These are phyloP conservation scores for Umbelopsis sp. DNA, from an alignment of 192 early-diverging fungal species.

Conservation along the genomic window DNA sequence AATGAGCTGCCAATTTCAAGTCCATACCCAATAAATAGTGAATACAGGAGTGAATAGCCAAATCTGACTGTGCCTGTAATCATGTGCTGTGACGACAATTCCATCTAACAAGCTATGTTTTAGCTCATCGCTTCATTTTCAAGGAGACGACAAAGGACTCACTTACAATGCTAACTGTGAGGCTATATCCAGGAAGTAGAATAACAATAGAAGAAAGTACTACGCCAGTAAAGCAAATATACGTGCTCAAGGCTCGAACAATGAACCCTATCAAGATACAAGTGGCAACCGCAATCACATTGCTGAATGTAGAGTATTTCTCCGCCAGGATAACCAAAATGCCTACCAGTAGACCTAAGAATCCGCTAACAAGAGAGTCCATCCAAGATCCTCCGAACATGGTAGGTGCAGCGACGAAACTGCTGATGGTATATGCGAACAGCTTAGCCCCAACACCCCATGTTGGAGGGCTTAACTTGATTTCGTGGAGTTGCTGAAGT, in stretches of 20 bases:
- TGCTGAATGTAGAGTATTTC: conserved; percentile 58
- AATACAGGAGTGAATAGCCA: conserved; percentile 43
- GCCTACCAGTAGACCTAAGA: conserved; percentile 61
- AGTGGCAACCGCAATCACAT: conserved; percentile 59
- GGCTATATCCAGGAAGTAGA: conserved; percentile 70
- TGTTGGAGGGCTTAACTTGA: conserved; percentile 56
- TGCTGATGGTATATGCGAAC: conserved; percentile 49
- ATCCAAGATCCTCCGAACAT: conserved; percentile 61
- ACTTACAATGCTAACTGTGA: conserved; percentile 74
- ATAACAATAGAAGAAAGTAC: conserved; percentile 44
- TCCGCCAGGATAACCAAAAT: conserved; percentile 60
- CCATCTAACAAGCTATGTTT: conserved; percentile 50
- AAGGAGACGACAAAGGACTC: neutral
- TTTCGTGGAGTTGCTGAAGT: conserved; percentile 49
- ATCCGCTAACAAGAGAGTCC: conserved; percentile 52
- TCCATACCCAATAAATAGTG: conserved; percentile 77
- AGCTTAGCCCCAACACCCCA: conserved; percentile 58
- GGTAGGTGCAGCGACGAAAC: conserved; percentile 62
- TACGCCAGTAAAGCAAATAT: conserved; percentile 29
- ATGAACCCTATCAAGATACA: conserved; percentile 29
- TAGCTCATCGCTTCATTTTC: neutral
- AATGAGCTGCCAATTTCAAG: conserved; percentile 45
- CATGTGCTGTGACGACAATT: conserved; percentile 85
- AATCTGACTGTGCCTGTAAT: conserved; percentile 76
- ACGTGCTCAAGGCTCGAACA: conserved; percentile 17